phyloP scores from a whole-genome alignment of 139 green algal species.

The Axilococcus clingmanii region DNA sequence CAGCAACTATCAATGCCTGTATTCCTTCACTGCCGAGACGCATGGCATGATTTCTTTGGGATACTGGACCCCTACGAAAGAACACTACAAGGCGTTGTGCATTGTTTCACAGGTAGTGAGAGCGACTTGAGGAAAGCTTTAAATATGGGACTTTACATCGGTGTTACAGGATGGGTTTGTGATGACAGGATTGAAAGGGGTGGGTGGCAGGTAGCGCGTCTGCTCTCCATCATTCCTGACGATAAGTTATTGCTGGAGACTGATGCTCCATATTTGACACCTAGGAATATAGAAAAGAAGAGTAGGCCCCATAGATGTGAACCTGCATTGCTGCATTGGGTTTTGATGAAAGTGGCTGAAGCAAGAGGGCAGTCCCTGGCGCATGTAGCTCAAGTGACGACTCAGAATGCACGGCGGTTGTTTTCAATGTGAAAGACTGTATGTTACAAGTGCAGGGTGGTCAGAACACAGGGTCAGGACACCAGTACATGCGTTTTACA shows the following conservation, averaged over 20 bases:
- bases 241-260: slow-evolving; percentile 68
- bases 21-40: slow-evolving; percentile 73
- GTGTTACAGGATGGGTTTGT: slow-evolving; percentile 67
- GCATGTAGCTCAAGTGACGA: slow-evolving; percentile 26
- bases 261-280: slow-evolving; percentile 61
- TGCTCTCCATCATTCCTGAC: slow-evolving; percentile 43
- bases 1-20: slow-evolving; percentile 52
- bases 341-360: slow-evolving; percentile 39
- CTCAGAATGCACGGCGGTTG: slow-evolving; percentile 22
- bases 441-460: no score
- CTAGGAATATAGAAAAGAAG: slow-evolving; percentile 44
- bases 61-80: slow-evolving; percentile 42
- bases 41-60: slow-evolving; percentile 28
- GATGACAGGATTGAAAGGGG: slow-evolving; percentile 58
- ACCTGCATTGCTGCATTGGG: slow-evolving; percentile 55
- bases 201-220: slow-evolving; percentile 42
- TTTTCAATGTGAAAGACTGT: slow-evolving; percentile 34
- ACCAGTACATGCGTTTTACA: background rate
- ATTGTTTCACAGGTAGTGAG: slow-evolving; percentile 64
- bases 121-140: slow-evolving; percentile 45
- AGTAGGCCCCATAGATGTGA: slow-evolving; percentile 53
- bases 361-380: slow-evolving; percentile 24
- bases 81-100: slow-evolving; percentile 40
- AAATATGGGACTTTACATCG: slow-evolving; percentile 48
- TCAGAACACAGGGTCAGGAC: background rate